phyloP scores from a whole-genome alignment of 83 land plant genomes.

The Picea abies region DNA sequence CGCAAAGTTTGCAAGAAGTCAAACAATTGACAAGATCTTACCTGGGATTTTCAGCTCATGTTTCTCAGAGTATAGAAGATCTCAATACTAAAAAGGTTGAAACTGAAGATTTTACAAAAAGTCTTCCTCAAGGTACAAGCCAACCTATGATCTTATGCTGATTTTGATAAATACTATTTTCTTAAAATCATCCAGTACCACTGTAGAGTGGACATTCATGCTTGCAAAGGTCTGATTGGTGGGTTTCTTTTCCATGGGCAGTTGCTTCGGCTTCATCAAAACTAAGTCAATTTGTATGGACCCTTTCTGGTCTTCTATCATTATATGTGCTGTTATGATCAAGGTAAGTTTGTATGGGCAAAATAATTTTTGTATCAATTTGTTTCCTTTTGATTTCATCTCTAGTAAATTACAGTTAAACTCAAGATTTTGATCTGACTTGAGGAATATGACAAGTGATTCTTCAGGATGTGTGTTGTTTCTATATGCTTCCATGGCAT shows the following conservation, averaged over 20 bases:
- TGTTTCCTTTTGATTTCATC: background rate
- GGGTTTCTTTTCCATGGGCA: background rate
- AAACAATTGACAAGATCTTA: slow-evolving; percentile 40
- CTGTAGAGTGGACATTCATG: background rate
- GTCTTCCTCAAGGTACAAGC: slow-evolving; percentile 6
- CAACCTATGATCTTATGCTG: background rate
- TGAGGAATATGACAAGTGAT: background rate
- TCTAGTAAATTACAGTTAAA: background rate
- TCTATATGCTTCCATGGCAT: background rate
- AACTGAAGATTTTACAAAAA: background rate
- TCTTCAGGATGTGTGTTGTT: background rate
- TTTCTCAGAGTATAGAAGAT: slow-evolving; percentile 26
- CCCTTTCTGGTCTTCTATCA: background rate
- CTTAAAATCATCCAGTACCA: background rate
- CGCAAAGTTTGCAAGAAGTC: slow-evolving; percentile 28
- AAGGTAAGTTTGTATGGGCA: background rate
- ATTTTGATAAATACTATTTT: background rate
- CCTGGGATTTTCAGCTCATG: slow-evolving; percentile 29
- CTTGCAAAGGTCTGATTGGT: background rate
- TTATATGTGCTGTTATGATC: background rate
- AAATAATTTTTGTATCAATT: background rate
- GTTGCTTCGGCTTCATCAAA: background rate
- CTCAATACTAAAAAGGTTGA: background rate
- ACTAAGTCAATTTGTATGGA: background rate
- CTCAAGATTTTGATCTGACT: background rate